Conservation (phyloP, 2,329 filamentous ascomycete species). For the Tolypocladium nubicola region DNA sequence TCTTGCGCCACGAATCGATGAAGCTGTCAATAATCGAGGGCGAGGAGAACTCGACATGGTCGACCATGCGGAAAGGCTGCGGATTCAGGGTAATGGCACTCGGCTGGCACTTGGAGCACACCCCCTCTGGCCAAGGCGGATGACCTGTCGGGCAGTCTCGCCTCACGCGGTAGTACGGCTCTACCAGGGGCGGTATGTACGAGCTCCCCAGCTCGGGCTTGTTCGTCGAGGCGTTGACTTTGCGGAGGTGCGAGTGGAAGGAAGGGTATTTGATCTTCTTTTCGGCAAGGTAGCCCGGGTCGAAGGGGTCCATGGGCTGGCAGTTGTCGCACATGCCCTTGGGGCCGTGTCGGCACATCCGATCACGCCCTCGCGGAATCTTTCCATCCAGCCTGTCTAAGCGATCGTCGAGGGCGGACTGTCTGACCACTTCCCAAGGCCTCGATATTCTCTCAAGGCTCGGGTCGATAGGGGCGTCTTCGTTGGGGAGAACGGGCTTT, state of each 20-base stretch:
- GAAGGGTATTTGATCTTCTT: conserved; percentile 99
- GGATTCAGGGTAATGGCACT: conserved; percentile 93
- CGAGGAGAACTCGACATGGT: conserved; percentile 92
- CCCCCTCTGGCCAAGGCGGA: conserved; percentile 86
- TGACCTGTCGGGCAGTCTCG: conserved; percentile 88
- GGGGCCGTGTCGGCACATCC: conserved; percentile 90
- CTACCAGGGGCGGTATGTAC: conserved; percentile 88
- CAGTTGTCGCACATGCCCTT: conserved; percentile 99
- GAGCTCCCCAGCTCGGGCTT: conserved; percentile 89
- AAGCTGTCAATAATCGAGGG: conserved; percentile 79
- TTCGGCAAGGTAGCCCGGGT: conserved; percentile 76
- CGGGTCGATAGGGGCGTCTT: conserved; percentile 55
- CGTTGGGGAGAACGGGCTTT: conserved; percentile 57
- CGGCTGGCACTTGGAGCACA: conserved; percentile 96
- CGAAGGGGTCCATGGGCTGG: conserved; percentile 91
- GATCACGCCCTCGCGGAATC: conserved; percentile 66
- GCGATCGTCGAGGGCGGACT: conserved; percentile 77
- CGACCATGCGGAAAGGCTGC: conserved; percentile 91
- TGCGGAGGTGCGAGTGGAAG: conserved; percentile 88
- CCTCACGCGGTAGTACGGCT: conserved; percentile 86
- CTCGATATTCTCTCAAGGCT: conserved; percentile 48
- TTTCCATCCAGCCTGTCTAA: conserved; percentile 87
- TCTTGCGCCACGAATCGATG: conserved; percentile 83
- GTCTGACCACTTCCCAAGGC: conserved; percentile 77
- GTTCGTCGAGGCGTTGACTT: conserved; percentile 93